These are phyloP conservation scores for Sclerotinia borealis DNA, from an alignment of 2,329 filamentous ascomycete species.

Conservation along the genomic window DNA sequence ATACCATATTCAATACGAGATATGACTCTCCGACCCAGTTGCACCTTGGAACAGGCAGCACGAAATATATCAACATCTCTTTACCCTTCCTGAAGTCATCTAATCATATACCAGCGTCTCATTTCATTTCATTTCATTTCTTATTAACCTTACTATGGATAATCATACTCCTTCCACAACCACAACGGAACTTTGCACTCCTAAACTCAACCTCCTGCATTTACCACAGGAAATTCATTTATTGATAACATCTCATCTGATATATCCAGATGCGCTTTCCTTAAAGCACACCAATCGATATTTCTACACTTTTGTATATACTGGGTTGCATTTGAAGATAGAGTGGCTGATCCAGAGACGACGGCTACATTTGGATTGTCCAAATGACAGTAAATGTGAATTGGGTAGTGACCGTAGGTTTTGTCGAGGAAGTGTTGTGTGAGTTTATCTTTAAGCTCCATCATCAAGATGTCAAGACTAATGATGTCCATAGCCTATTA, in stretches of 20 bases:
- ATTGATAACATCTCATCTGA: slow-evolving; percentile 52
- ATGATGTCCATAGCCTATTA: slow-evolving; percentile 38
- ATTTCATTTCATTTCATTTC: too few relatives aligned
- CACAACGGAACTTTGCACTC: not conserved
- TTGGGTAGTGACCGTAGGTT: slow-evolving; percentile 54
- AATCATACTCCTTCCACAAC: not conserved
- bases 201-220: slow-evolving; percentile 7
- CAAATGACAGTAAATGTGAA: slow-evolving; percentile 51
- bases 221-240: slow-evolving; percentile 64
- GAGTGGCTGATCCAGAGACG: slow-evolving; percentile 63
- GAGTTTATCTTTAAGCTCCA: slow-evolving; percentile 24
- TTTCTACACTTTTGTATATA: slow-evolving; percentile 60
- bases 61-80: not conserved
- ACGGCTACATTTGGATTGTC: slow-evolving; percentile 58
- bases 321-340: slow-evolving; percentile 59
- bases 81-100: not conserved
- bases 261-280: slow-evolving; percentile 65
- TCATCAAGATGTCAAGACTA: not conserved
- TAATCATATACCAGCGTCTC: not conserved
- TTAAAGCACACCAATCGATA: slow-evolving; percentile 60
- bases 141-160: not conserved
- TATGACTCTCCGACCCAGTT: not conserved
- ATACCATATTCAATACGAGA: not conserved
- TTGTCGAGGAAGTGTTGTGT: slow-evolving; percentile 55
- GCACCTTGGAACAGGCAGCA: not conserved